Evolutionary conservation across 352 stramenopile genomes (phyloP).

Genomic region (Phytophthora idaei): DNA sequence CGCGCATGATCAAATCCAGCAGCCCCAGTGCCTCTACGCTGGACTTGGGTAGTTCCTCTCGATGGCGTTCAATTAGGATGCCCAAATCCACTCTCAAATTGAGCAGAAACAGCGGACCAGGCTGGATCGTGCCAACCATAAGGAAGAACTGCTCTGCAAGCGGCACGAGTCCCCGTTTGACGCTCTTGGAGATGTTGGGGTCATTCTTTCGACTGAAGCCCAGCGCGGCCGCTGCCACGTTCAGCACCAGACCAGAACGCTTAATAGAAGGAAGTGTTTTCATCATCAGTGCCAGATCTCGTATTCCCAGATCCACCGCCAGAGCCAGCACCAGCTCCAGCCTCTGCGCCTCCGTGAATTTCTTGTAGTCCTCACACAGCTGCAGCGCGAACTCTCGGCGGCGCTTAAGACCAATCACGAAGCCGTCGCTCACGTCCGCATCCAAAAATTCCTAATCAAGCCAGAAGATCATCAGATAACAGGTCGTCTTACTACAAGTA

Average conservation of each 20-base stretch:
- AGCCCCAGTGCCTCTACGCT: constrained; percentile 75
- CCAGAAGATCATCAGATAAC: background rate
- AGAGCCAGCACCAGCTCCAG: constrained; percentile 81
- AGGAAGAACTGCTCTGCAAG: constrained; percentile 84
- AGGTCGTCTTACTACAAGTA: background rate
- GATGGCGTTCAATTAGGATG: constrained; percentile 55
- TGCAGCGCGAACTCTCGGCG: constrained; percentile 77
- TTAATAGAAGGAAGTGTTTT: constrained; percentile 81
- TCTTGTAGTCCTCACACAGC: constrained; percentile 77
- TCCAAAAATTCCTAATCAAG: constrained; percentile 54
- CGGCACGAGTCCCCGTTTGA: constrained; percentile 84
- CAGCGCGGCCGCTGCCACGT: constrained; percentile 74
- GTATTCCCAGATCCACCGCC: constrained; percentile 76
- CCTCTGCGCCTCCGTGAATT: constrained; percentile 80
- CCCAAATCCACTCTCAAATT: constrained; percentile 73
- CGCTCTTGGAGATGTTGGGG: constrained; percentile 82
- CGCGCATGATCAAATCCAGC: constrained; percentile 82
- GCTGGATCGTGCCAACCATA: constrained; percentile 70
- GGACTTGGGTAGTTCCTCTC: constrained; percentile 45
- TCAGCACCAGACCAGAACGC: constrained; percentile 80
- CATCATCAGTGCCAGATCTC: constrained; percentile 83
- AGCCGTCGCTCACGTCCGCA: constrained; percentile 74
- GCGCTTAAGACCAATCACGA: constrained; percentile 84
- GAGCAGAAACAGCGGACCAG: constrained; percentile 76
- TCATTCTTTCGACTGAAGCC: constrained; percentile 86